Conservation (phyloP, 2,329 filamentous ascomycete species). For the Alternaria sp. region DNA sequence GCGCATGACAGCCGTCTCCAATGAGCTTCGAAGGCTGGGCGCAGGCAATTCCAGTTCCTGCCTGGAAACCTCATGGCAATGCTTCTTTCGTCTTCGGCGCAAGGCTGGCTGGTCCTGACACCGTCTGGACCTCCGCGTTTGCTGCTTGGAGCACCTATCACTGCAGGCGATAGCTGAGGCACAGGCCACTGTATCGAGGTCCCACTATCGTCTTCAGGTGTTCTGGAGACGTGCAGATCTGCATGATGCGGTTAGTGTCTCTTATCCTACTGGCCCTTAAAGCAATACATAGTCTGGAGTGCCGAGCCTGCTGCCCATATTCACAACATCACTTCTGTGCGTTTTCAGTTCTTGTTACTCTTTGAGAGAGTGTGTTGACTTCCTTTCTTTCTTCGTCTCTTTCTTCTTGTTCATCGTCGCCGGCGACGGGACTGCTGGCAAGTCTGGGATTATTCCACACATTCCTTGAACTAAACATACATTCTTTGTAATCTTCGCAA, state of each 20-base stretch:
- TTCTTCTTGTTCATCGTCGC: slow-evolving; percentile 36
- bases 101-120: slow-evolving; percentile 31
- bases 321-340: slow-evolving; percentile 23
- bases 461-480: slow-evolving; percentile 18
- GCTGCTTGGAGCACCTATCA: slow-evolving; percentile 36
- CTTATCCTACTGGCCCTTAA: slow-evolving; percentile 31
- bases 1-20: slow-evolving; percentile 29
- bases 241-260: slow-evolving; percentile 35
- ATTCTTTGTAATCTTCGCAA: slow-evolving; percentile 25
- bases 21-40: slow-evolving; percentile 26
- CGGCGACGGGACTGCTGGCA: slow-evolving; percentile 44
- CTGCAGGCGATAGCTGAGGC: slow-evolving; percentile 33
- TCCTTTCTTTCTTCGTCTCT: slow-evolving; percentile 27
- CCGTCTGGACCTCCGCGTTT: slow-evolving; percentile 43
- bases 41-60: slow-evolving; percentile 18
- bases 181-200: slow-evolving; percentile 37
- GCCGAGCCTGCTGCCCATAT: slow-evolving; percentile 35
- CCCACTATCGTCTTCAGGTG: slow-evolving; percentile 30
- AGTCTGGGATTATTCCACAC: slow-evolving; percentile 22
- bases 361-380: slow-evolving; percentile 41
- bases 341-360: slow-evolving; percentile 35
- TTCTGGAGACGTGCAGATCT: slow-evolving; percentile 38
- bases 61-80: slow-evolving; percentile 36
- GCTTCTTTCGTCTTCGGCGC: slow-evolving; percentile 26
- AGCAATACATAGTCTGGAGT: slow-evolving; percentile 35